Percentiles rank a stretch among this genome's conserved stretches.
These are phyloP conservation scores for Acorus gramineus DNA, from an alignment of 106 monocot genomes.

Conservation along the genomic window DNA sequence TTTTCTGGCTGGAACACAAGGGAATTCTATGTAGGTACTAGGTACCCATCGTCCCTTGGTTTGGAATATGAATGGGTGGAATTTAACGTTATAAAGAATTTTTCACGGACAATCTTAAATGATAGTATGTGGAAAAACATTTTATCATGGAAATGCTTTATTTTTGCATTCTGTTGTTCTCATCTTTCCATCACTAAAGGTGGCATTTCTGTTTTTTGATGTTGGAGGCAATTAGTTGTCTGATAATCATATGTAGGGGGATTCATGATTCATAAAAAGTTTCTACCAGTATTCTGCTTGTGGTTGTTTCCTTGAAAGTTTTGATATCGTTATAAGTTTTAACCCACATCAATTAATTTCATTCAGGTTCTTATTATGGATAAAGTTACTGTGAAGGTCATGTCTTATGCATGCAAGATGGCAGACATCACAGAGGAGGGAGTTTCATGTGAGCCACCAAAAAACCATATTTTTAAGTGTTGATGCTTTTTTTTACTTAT, in stretches of 20 bases:
- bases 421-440: slow-evolving; percentile 91
- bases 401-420: slow-evolving; percentile 98
- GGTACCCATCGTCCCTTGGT: too few species aligned
- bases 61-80: too few species aligned
- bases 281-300: too few species aligned
- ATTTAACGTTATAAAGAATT: too few species aligned
- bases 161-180: background rate
- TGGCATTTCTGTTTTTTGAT: background rate
- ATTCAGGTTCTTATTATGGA: slow-evolving; percentile 94
- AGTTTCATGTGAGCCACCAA: slow-evolving; percentile 70
- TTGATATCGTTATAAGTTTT: background rate
- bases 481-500: slow-evolving; percentile 4
- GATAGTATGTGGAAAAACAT: background rate
- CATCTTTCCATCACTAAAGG: background rate
- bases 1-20: too few species aligned
- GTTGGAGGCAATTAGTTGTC: too few species aligned
- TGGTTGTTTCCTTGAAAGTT: background rate
- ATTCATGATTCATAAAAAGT: too few species aligned
- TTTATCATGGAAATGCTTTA: background rate
- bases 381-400: slow-evolving; percentile 81
- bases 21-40: too few species aligned
- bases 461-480: background rate
- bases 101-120: too few species aligned
- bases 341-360: slow-evolving; percentile 9
- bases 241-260: too few species aligned